These are phyloP conservation scores for Citrus australasica DNA, from an alignment of 345 rosid species.

Conservation along the genomic window DNA sequence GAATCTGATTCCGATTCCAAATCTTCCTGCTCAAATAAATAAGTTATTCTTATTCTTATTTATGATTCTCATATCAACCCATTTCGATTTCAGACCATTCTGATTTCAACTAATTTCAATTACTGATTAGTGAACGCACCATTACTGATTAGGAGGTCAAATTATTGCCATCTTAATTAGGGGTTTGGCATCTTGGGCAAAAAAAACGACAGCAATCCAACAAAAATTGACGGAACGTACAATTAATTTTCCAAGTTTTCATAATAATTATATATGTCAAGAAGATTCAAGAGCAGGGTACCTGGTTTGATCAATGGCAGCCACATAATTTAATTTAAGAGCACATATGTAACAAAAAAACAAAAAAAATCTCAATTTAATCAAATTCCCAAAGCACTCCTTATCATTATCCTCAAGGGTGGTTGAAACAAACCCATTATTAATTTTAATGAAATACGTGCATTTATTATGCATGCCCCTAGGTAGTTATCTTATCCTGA, in stretches of 20 bases:
- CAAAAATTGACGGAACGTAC: background rate
- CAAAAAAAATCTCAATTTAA: too few relatives aligned
- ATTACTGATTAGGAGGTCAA: too few relatives aligned
- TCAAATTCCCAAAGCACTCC: background rate
- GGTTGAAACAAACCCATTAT: constrained; percentile 5
- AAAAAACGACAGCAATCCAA: background rate
- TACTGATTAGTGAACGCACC: too few relatives aligned
- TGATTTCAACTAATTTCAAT: too few relatives aligned
- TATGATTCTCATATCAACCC: too few relatives aligned
- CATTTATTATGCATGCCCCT: background rate
- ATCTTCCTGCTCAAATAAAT: too few relatives aligned
- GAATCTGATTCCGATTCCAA: too few relatives aligned
- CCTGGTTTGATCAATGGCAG: background rate
- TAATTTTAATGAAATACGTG: background rate
- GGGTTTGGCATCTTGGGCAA: background rate
- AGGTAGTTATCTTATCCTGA: background rate
- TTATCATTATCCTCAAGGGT: constrained; percentile 4
- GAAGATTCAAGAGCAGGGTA: background rate
- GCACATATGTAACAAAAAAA: too few relatives aligned
- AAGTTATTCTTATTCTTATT: too few relatives aligned
- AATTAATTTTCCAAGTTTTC: too few relatives aligned
- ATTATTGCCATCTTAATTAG: background rate
- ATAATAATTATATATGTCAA: too few relatives aligned
- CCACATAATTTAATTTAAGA: background rate
- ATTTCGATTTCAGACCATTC: rapidly evolving